Conservation (phyloP, 2,329 filamentous ascomycete species). For the Hypoxylon sp. region DNA sequence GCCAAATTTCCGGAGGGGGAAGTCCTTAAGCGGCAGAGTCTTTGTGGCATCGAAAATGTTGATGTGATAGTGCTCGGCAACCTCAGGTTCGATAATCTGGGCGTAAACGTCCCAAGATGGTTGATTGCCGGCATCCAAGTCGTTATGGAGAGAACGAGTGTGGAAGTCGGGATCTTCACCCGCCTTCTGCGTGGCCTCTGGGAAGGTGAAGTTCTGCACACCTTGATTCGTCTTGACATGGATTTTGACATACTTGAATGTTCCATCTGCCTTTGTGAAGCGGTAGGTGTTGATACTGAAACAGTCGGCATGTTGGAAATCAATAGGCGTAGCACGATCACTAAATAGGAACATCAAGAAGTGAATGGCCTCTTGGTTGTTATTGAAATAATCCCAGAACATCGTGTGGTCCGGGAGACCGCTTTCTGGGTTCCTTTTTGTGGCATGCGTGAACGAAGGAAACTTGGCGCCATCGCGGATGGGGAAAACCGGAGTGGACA, state of each 20-base stretch:
- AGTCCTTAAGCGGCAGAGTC: constrained; percentile 75
- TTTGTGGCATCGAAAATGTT: constrained; percentile 80
- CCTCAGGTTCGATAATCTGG: constrained; percentile 73
- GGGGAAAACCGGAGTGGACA: constrained; percentile 83
- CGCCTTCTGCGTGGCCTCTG: constrained; percentile 66
- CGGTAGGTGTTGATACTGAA: constrained; percentile 79
- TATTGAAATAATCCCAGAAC: constrained; percentile 76
- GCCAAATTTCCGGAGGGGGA: constrained; percentile 73
- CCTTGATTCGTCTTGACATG: constrained; percentile 75
- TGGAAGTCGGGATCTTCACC: constrained; percentile 73
- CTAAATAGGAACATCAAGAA: constrained; percentile 77
- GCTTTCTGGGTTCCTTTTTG: constrained; percentile 79
- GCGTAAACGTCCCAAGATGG: constrained; percentile 76
- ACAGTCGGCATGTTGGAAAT: constrained; percentile 76
- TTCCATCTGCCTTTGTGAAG: constrained; percentile 74
- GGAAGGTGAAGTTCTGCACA: constrained; percentile 68
- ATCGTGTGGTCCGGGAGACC: constrained; percentile 74
- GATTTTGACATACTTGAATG: constrained; percentile 75
- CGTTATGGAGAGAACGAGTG: constrained; percentile 74
- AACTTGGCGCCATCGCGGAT: constrained; percentile 80
- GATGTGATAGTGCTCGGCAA: constrained; percentile 72
- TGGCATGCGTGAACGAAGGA: constrained; percentile 80
- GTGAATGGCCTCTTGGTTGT: constrained; percentile 75
- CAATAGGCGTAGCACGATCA: constrained; percentile 75
- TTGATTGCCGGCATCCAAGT: constrained; percentile 72